Conservation (phyloP, 2,329 filamentous ascomycete genomes). For the Colletotrichum siamense region DNA sequence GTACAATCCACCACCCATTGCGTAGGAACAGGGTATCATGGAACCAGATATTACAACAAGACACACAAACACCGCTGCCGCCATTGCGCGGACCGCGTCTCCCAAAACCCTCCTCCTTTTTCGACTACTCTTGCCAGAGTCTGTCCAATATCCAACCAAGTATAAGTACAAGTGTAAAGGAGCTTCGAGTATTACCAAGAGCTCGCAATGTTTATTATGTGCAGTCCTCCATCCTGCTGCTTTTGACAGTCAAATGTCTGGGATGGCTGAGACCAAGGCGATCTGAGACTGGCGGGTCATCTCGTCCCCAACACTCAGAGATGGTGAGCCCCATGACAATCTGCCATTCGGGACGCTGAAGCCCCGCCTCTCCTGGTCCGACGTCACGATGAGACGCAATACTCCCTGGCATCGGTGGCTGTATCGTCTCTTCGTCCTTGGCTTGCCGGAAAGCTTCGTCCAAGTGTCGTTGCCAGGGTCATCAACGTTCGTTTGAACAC, state of each 20-base stretch:
- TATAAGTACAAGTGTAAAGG: conserved; percentile 1
- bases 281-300: neutral
- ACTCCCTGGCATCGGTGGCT: neutral
- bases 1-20: conserved; percentile 1
- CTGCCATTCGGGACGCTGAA: neutral
- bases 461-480: neutral
- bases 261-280: neutral
- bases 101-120: neutral
- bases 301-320: neutral
- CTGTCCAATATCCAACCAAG: neutral
- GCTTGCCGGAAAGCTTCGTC: neutral
- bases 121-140: neutral
- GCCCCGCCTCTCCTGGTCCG: neutral
- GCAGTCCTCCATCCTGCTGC: neutral
- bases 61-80: neutral
- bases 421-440: neutral
- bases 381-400: neutral
- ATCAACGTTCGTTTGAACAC: neutral
- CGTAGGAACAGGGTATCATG: conserved; percentile 15
- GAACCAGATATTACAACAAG: conserved; percentile 4
- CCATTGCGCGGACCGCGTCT: neutral
- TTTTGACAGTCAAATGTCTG: neutral
- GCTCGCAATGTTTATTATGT: neutral
- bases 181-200: neutral
- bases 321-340: neutral